These are phyloP conservation scores for Biscogniauxia sp. DNA, from an alignment of 2,329 filamentous ascomycete genomes.

Conservation along the genomic window DNA sequence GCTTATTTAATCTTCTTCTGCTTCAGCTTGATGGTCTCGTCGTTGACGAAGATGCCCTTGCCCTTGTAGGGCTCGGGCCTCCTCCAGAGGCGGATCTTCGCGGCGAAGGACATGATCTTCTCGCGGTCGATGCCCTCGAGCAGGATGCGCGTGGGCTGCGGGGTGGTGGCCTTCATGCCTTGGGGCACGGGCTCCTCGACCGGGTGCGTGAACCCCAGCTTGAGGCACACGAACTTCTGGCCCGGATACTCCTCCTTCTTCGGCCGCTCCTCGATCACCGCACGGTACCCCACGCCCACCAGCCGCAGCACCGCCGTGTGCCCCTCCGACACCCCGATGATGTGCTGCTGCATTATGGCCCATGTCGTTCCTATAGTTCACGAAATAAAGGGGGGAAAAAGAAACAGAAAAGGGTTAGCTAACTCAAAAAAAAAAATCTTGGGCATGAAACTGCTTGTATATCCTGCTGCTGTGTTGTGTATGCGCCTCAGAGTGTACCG, in stretches of 20 bases:
- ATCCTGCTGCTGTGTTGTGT: no score
- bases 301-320: slow-evolving; percentile 90
- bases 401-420: background rate
- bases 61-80: slow-evolving; percentile 97
- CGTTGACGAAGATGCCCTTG: slow-evolving; percentile 97
- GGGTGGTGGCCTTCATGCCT: slow-evolving; percentile 82
- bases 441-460: no score
- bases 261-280: slow-evolving; percentile 75
- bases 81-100: slow-evolving; percentile 83
- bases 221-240: slow-evolving; percentile 87
- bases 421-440: no score
- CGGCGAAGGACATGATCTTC: slow-evolving; percentile 86
- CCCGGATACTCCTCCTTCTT: slow-evolving; percentile 73
- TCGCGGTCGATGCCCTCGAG: slow-evolving; percentile 86
- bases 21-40: slow-evolving; percentile 97
- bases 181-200: slow-evolving; percentile 83
- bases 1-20: slow-evolving; percentile 91
- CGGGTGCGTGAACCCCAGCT: slow-evolving; percentile 95
- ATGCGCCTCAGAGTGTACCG: no score
- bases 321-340: slow-evolving; percentile 92
- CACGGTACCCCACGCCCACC: slow-evolving; percentile 93
- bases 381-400: background rate
- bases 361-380: slow-evolving; percentile 71
- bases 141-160: slow-evolving; percentile 86
- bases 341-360: slow-evolving; percentile 84